Base-by-base conservation (phyloP, 257 asterid genomes). In the Scutellaria baicalensis region DNA sequence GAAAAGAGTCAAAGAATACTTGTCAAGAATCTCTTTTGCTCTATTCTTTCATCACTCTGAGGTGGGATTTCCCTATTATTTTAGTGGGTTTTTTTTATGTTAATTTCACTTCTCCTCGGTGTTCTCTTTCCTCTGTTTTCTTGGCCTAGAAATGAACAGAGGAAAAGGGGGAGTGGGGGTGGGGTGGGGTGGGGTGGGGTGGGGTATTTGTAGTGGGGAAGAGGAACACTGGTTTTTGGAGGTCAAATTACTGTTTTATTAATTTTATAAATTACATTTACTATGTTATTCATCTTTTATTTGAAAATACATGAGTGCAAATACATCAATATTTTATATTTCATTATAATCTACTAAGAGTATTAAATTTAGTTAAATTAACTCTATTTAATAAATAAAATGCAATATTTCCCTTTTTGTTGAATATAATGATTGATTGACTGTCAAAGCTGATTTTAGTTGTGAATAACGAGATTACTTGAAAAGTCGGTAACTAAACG, bases 111-210 rank as follows among this genome's bases (percentile, higher is more conserved):
- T 57, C 60, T 54, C 5, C 9, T 66, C 38, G 57, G 69, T 58
- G 60, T 48, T 35, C 55, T 18, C 23, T 77, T 72, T 80, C 84
- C 79, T 76, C 80, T 80, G 82, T 80, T 65, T 83, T 73, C 12
- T 60, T 65, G 77, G 81, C 83, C 47, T 84, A 63, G 80, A 75
- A 64, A 64, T 49, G 82, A 66, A 75, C 82, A 80, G 85, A 75
- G 81, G 71, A 76, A 75, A 77, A 61, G 66, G 61, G 75, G 36
- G 42, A 48, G 61, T 51, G 77, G 48, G 38, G 44, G 77, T 33
- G 79, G 52, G 49, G 75, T 31, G 63, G 62, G 8, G 66, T 6
- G 42, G 14, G 31, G 31, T 13, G 6, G 38, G 27, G 39, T 6
- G 20, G 4, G 55, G 43, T 59, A 18, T 52, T 23, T 58, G 57